Evolutionary conservation across 768 basidiomycete genomes (phyloP), one percentile per base, ranked within the genome.

Genomic region (Lactarius hatsudake): DNA sequence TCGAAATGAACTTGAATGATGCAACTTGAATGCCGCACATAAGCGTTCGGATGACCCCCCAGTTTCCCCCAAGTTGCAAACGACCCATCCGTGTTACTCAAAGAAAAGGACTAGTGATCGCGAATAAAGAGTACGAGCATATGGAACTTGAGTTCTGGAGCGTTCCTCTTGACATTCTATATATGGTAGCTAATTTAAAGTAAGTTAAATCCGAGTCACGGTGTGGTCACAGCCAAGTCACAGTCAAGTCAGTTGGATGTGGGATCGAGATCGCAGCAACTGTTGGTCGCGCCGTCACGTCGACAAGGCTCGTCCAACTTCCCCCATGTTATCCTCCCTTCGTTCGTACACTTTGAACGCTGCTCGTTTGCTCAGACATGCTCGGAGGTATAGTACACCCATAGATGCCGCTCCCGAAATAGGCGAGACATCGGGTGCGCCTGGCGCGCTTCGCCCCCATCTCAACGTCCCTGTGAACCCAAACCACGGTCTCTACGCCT

Each of bases 401-500:
- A 15, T 68, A 59, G 69, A 69, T 15, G 15, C 9, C 26, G 20
- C 40, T 30, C 42, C 62, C 38, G 23, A 30, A 40, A 38, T 43
- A 17, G 54, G 59, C 40, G 36, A n/a, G 55, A 51, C 59, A 34
- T 40, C 55, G 8, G 48, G 38, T 36, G 68, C 68, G 26, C 59
- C 55, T n/a, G 74, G 76, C 15, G 73, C 77, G 43, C 75, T 78
- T 51, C 78, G 83, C 13, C 81, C 81, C 0, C 82, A 82, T 62
- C 73, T 82, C 18, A 77, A 78, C 54, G 73, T 85, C 51, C 60
- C 76, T 5, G 78, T 83, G 28, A 78, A 82, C 66, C 82, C 86
- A 26, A 82, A 88, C 67, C 91, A 94, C 75, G 92, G 91, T 1
- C 82, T 94, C 8, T 93, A 84, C 72, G 86, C 80, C 0, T 93